Conservation (phyloP, 2,329 filamentous ascomycete species). For the Corynespora cassiicola region DNA sequence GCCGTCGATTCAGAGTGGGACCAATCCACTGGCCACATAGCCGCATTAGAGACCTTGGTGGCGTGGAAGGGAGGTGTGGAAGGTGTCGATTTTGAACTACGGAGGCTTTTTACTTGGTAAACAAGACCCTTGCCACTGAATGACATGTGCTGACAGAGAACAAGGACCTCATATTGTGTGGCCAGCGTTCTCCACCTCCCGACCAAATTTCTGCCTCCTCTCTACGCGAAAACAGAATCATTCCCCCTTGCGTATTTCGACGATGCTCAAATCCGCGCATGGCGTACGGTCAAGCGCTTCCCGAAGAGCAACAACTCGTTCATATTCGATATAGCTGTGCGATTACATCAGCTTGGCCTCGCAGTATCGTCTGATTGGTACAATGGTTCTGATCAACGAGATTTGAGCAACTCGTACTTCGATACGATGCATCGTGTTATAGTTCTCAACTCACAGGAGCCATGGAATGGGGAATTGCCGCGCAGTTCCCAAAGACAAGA, state of each 20-base stretch:
- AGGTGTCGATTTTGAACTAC: conserved; percentile 23
- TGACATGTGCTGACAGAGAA: conserved; percentile 5
- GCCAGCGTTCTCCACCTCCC: conserved; percentile 10
- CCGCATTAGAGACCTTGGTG: conserved; percentile 21
- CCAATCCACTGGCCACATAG: conserved; percentile 21
- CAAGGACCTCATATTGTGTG: conserved; percentile 18
- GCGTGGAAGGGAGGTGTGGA: conserved; percentile 19
- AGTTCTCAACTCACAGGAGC: conserved; percentile 15
- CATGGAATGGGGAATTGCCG: conserved; percentile 16
- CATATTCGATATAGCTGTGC: conserved; percentile 22
- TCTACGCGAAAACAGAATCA: conserved; percentile 5
- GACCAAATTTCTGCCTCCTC: conserved; percentile 16
- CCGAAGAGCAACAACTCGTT: conserved; percentile 27
- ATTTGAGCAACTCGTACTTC: conserved; percentile 26
- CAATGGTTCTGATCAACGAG: conserved; percentile 14
- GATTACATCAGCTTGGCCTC: conserved; percentile 23
- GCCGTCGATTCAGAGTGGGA: conserved; percentile 22
- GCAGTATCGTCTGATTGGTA: conserved; percentile 21
- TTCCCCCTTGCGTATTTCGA: conserved; percentile 25
- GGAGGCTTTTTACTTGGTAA: conserved; percentile 23
- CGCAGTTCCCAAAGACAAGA: conserved; percentile 13
- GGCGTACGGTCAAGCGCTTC: conserved; percentile 28
- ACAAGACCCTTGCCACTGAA: background rate
- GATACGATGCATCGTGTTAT: conserved; percentile 18
- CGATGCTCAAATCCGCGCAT: conserved; percentile 25